These are phyloP conservation scores for Amanita pseudoporphyria DNA, from an alignment of 768 basidiomycete genomes.

Conservation along the genomic window DNA sequence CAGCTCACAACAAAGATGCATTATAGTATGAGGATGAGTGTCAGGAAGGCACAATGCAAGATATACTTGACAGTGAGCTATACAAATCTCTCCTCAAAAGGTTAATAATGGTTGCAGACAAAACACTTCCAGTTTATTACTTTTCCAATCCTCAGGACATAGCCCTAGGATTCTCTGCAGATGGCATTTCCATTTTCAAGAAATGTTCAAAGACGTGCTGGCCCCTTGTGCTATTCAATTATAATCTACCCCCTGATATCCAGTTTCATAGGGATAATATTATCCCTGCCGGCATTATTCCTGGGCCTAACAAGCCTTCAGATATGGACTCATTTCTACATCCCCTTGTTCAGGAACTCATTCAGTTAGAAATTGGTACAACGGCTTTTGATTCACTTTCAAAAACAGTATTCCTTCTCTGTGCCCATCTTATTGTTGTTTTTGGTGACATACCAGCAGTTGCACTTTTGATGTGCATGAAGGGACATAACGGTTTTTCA, in stretches of 20 bases:
- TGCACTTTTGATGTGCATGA: conserved; percentile 18
- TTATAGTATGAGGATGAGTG: too few species aligned
- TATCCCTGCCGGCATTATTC: conserved; percentile 32
- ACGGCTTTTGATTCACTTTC: conserved; percentile 20
- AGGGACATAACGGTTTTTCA: conserved; percentile 25
- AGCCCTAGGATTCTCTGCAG: neutral
- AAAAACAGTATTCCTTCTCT: conserved; percentile 15
- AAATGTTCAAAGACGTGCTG: conserved; percentile 14
- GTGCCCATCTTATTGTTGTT: conserved; percentile 18
- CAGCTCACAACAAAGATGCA: too few species aligned
- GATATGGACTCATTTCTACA: conserved; percentile 37
- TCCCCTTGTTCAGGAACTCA: too few species aligned
- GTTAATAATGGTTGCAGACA: conserved; percentile 10
- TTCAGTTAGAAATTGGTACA: too few species aligned
- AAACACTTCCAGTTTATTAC: neutral
- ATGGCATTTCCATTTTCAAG: neutral
- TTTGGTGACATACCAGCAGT: too few species aligned
- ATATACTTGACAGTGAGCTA: conserved; percentile 18
- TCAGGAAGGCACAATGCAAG: too few species aligned
- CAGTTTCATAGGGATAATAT: conserved; percentile 25
- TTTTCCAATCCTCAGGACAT: neutral
- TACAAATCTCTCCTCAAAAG: conserved; percentile 14
- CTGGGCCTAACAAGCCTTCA: conserved; percentile 32
- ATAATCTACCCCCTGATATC: conserved; percentile 21
- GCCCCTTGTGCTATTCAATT: conserved; percentile 32